Evolutionary conservation across 2,329 filamentous ascomycete species (phyloP), one percentile per base, ranked within the genome.

Genomic region (Lachnellula willkommii): DNA sequence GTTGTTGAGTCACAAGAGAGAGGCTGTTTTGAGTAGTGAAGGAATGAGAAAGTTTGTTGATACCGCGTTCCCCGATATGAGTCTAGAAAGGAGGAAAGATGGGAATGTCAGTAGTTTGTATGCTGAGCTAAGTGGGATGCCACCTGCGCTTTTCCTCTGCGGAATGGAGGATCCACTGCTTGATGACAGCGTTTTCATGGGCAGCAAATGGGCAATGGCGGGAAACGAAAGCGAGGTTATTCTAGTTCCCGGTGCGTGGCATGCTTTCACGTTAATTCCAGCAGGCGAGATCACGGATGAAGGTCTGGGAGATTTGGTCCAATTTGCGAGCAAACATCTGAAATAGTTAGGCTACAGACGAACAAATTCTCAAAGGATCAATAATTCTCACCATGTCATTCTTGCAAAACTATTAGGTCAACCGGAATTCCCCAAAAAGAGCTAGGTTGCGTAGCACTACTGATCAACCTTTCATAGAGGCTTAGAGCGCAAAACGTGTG

Each of bases 111-210:
- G 28, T 32, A 32, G 28, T 32, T 11, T 32, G 9, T 32, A 32
- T 32, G 28, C 28, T 32, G 28, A 32, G 28, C 28, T 32, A 32
- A 32, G 28, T 9, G 64, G 62, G 56, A 65, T 80, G 36, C 79
- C 78, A 37, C 74, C 77, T 0, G 78, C 78, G 9, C 61, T 83
- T 32, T 82, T 82, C 61, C 69, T 74, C 1, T 77, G 74, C 55
- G 79, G 79, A 0, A 81, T 77, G 15, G 72, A 76, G 54, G 79
- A 83, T 64, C 72, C 72, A 15, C 58, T 82, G 58, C 63, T 82
- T 2, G 72, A 77, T 57, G 79, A 83, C 64, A 72, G 72, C 11
- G 58, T 82, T 58, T 64, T 82, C 2, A 81, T 83, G 79, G 70
- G 73, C 5, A 65, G 71, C 1, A 81, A 80, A 69, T 82, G 79